Conservation (phyloP, 345 rosid genomes). For the Brassica carinata region DNA sequence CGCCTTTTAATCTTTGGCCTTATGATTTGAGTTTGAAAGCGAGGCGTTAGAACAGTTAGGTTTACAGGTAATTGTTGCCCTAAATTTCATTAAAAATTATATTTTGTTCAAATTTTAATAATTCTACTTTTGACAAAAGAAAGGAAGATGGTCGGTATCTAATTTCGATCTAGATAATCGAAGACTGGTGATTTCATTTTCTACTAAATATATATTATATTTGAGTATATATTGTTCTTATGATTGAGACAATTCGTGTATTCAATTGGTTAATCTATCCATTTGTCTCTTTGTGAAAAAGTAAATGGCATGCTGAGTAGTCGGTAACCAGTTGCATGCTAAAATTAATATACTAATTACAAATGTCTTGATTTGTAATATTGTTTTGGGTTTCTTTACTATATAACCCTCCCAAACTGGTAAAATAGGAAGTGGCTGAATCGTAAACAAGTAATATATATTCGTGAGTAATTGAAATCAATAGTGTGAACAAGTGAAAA, state of each 20-base stretch:
- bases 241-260: not conserved
- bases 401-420: not conserved
- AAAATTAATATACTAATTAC: not conserved
- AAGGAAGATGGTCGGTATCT: slow-evolving; percentile 37
- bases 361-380: not conserved
- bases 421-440: not conserved
- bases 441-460: not conserved
- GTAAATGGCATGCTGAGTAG: slow-evolving; percentile 27
- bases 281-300: slow-evolving; percentile 28
- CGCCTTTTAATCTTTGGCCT: slow-evolving; percentile 42
- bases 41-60: slow-evolving; percentile 32
- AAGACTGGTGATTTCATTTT: slow-evolving; percentile 33
- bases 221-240: slow-evolving; percentile 11
- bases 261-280: not conserved
- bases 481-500: not conserved
- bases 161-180: slow-evolving; percentile 27
- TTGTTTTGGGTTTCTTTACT: not conserved
- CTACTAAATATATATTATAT: slow-evolving; percentile 31
- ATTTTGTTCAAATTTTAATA: not conserved
- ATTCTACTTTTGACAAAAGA: slow-evolving; percentile 1
- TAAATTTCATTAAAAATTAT: slow-evolving; percentile 8
- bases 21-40: slow-evolving; percentile 36
- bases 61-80: slow-evolving; percentile 22
- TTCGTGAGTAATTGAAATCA: not conserved
- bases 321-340: slow-evolving; percentile 32